phyloP scores from a whole-genome alignment of 2,329 filamentous ascomycete genomes.

The Zasmidium angulare region DNA sequence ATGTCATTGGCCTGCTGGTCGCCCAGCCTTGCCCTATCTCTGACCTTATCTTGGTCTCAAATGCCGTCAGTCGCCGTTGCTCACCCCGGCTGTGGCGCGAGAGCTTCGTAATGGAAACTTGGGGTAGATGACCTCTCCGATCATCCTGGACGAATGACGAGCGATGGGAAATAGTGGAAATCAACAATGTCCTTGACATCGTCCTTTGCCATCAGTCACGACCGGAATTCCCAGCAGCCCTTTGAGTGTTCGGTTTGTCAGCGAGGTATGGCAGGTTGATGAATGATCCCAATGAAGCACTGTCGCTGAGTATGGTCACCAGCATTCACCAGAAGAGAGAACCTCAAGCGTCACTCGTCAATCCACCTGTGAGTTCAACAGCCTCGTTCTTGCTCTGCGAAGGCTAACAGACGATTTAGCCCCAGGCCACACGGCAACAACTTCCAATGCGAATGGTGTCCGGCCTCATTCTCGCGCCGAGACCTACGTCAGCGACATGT shows the following conservation, averaged over 20 bases:
- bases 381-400: too few relatives aligned
- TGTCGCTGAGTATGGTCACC: neutral
- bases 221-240: neutral
- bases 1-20: neutral
- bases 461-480: constrained; percentile 42
- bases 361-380: neutral
- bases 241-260: constrained; percentile 3
- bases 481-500: constrained; percentile 45
- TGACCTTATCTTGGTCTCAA: neutral
- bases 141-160: too few relatives aligned
- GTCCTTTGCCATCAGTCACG: neutral
- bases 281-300: neutral
- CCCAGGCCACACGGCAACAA: neutral
- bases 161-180: neutral
- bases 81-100: neutral
- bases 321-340: constrained; percentile 2
- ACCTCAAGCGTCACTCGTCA: constrained; percentile 2
- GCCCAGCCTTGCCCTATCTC: neutral
- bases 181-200: neutral
- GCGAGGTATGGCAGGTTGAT: neutral
- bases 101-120: too few relatives aligned
- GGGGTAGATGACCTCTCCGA: too few relatives aligned
- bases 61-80: neutral
- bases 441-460: constrained; percentile 41
- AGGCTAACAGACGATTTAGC: too few relatives aligned